These are phyloP conservation scores for Fistulinella prunicolor DNA, from an alignment of 768 basidiomycete genomes.

Conservation along the genomic window DNA sequence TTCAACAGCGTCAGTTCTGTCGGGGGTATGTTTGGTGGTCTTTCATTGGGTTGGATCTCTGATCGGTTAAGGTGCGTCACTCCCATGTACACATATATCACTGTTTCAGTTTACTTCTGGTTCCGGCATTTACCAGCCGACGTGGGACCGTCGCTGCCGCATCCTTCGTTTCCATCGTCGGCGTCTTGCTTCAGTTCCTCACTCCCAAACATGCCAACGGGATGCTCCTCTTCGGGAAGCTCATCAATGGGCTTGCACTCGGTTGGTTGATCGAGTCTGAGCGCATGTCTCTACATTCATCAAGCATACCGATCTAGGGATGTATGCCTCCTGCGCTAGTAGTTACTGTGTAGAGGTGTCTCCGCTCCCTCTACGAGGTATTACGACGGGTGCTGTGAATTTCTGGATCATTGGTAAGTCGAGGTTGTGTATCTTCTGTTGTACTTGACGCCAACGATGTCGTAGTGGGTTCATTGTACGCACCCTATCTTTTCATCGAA, in stretches of 20 bases:
- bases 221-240: conserved; percentile 24
- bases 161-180: conserved; percentile 19
- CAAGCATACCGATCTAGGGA: conserved; percentile 5
- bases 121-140: no score
- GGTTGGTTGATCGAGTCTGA: conserved; percentile 6
- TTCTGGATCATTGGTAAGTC: conserved; percentile 25
- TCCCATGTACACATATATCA: no score
- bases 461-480: conserved; percentile 25
- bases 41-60: conserved; percentile 22
- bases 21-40: conserved; percentile 27
- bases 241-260: conserved; percentile 26
- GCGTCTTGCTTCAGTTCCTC: conserved; percentile 25
- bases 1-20: conserved; percentile 25
- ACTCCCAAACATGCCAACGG: conserved; percentile 22
- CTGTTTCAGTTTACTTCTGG: background rate
- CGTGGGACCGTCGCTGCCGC: conserved; percentile 24
- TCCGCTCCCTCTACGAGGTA: conserved; percentile 24
- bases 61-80: conserved; percentile 18
- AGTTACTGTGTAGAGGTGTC: conserved; percentile 29
- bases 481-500: no score
- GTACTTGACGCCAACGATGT: background rate
- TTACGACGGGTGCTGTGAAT: conserved; percentile 25
- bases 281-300: background rate
- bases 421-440: background rate
- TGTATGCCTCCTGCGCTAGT: conserved; percentile 24